Conservation (phyloP, 202 grass and related monocot species). For the Dendrocalamus latiflorus region DNA sequence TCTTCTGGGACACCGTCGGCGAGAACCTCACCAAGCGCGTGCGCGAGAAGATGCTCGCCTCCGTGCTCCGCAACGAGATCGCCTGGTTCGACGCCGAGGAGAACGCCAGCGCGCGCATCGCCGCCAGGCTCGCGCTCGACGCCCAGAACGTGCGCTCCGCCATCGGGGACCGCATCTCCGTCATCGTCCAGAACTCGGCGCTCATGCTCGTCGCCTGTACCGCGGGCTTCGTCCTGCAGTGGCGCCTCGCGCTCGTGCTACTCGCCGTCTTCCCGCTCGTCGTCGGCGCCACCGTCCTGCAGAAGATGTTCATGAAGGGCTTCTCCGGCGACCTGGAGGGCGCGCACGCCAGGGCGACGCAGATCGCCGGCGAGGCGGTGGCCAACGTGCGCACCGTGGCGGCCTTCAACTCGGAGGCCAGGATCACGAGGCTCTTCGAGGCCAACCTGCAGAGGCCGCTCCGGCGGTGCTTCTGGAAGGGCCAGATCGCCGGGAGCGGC, state of each 20-base stretch:
- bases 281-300: constrained; percentile 81
- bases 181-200: constrained; percentile 98
- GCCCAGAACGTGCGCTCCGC: constrained; percentile 92
- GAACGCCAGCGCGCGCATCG: constrained; percentile 74
- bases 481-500: constrained; percentile 76
- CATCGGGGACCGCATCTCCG: constrained; percentile 91
- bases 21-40: constrained; percentile 88
- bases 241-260: constrained; percentile 82
- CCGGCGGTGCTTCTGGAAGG: constrained; percentile 93
- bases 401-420: constrained; percentile 86
- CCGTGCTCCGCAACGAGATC: constrained; percentile 84
- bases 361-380: constrained; percentile 89
- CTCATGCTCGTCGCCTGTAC: constrained; percentile 90
- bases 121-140: constrained; percentile 63
- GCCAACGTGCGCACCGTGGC: constrained; percentile 87
- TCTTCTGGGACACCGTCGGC: constrained; percentile 92
- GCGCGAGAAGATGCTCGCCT: constrained; percentile 65
- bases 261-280: constrained; percentile 92
- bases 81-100: constrained; percentile 92
- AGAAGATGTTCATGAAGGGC: constrained; percentile 99
- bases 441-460: constrained; percentile 76
- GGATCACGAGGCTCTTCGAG: constrained; percentile 72
- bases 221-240: constrained; percentile 85
- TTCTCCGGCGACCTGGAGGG: constrained; percentile 91
- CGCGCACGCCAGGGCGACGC: constrained; percentile 85